A percentile compares a stretch with the other conserved stretches of the same genome.
phyloP scores from a whole-genome alignment of 2,329 filamentous ascomycete genomes.

The Penicillium decumbens region DNA sequence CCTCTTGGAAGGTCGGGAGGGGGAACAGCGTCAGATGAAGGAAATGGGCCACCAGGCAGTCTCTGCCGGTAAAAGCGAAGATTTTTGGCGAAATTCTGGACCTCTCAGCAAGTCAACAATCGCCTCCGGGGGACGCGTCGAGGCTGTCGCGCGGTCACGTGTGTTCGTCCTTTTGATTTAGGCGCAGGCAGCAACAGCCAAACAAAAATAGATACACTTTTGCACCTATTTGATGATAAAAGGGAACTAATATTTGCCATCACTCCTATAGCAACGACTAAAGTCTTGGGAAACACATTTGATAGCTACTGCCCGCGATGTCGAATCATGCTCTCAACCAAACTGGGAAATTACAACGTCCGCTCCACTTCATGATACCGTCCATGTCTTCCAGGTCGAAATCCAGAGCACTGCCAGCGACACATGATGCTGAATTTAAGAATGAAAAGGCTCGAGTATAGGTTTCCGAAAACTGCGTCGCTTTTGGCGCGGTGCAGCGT shows the following conservation, averaged over 20 bases:
- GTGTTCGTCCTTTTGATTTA: constrained; percentile 8
- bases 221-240: too few relatives aligned
- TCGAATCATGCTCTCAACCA: neutral
- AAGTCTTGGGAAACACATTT: neutral
- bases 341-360: neutral
- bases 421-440: neutral
- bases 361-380: neutral
- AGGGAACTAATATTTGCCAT: too few relatives aligned
- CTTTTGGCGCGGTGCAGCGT: constrained; percentile 13
- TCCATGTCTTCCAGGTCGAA: neutral
- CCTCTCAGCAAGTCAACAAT: constrained; percentile 8
- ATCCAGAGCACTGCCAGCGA: neutral
- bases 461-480: constrained; percentile 10
- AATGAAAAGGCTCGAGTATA: constrained; percentile 15
- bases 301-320: neutral
- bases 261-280: too few relatives aligned
- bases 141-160: constrained; percentile 38
- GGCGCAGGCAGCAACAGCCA: constrained; percentile 7
- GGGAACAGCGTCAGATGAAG: neutral
- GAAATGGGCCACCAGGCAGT: constrained; percentile 7
- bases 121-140: constrained; percentile 28
- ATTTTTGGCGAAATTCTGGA: constrained; percentile 22
- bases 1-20: neutral
- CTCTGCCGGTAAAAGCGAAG: neutral
- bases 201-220: neutral